Evolutionary conservation across 2,329 filamentous ascomycete species (phyloP), one percentile per base, ranked within the genome.

Genomic region (Cyphellophora attinorum): DNA sequence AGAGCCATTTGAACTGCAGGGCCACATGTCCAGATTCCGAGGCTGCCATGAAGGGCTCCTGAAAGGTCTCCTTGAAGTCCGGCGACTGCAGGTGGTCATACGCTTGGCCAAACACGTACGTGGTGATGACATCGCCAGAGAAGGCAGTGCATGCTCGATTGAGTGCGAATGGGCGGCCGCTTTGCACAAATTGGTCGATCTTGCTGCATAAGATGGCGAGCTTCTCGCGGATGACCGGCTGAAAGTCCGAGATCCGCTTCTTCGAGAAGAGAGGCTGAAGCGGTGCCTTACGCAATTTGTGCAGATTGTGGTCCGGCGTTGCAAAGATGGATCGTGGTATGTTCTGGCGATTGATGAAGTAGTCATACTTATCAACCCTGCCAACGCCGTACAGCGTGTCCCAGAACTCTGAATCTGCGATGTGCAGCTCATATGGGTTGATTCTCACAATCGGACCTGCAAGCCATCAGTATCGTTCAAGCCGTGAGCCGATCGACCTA

Each of bases 91-190:
- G 35, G 19, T 45, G 42, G 18, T 40, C 29, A 21, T 41, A 47
- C 10, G 37, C 25, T 10, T 39, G 31, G n/a, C 30, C 44, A 31
- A 50, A 49, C 29, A 34, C 41, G 38, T 65, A 66, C 34, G 62
- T 54, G 39, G 61, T 63, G 42, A 68, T 62, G 29, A 67, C 57
- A 19, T 68, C 64, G 19, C 62, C 62, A 2, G 60, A 60, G 29
- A 60, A 53, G 14, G 61, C 61, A 14, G 56, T 42, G 33, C 53
- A 50, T 5, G 51, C 54, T 13, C 50, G 37, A 31, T 45, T 50
- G 30, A 44, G 37, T 21, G 45, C 40, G 30, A 52, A 46, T 35
- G 35, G 44, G 32, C 37, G 49, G 35, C 31, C 42, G 39, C 19
- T 42, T 16, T 40, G 41, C 19, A 38, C 48, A 44, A 48, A 51